Percentiles rank a stretch among this genome's conserved stretches.
Conservation (phyloP, 2,329 filamentous ascomycete species). For the Ascochyta pisi region DNA sequence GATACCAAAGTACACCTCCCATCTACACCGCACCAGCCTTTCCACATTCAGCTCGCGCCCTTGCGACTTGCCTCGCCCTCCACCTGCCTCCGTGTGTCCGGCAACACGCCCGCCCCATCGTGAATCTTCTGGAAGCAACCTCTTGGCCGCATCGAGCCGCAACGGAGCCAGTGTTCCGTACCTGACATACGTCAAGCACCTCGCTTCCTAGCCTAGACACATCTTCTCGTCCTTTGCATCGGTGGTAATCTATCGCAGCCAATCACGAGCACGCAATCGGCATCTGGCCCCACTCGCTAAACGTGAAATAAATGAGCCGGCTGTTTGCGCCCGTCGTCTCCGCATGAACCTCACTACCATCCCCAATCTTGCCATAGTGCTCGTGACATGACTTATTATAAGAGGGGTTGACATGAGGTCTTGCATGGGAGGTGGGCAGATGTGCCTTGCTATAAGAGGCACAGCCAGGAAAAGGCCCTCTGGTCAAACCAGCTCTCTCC, state of each 20-base stretch:
- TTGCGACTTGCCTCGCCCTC: too few species aligned
- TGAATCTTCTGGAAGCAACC: too few species aligned
- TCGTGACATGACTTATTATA: conserved; percentile 3
- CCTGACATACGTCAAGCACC: background rate
- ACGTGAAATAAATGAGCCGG: conserved; percentile 7
- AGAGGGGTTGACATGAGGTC: background rate
- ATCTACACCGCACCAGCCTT: too few species aligned
- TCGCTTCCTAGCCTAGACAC: background rate
- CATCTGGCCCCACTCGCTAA: background rate
- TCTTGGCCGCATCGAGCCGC: background rate
- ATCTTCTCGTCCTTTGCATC: conserved; percentile 6
- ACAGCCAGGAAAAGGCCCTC: background rate
- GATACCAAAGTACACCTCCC: too few species aligned
- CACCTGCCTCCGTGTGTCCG: background rate
- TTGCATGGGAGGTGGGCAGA: too few species aligned
- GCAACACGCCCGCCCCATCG: background rate
- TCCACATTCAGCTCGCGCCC: too few species aligned
- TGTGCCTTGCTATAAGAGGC: too few species aligned
- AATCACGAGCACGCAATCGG: background rate
- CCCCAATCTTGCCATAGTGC: conserved; percentile 6
- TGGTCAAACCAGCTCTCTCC: background rate
- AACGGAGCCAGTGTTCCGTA: conserved; percentile 9
- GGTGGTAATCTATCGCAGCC: conserved; percentile 7
- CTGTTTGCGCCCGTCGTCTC: background rate
- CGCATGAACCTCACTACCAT: conserved; percentile 1